Base-by-base conservation (phyloP, 192 early-diverging fungal genomes). In the Coemansia sp. region DNA sequence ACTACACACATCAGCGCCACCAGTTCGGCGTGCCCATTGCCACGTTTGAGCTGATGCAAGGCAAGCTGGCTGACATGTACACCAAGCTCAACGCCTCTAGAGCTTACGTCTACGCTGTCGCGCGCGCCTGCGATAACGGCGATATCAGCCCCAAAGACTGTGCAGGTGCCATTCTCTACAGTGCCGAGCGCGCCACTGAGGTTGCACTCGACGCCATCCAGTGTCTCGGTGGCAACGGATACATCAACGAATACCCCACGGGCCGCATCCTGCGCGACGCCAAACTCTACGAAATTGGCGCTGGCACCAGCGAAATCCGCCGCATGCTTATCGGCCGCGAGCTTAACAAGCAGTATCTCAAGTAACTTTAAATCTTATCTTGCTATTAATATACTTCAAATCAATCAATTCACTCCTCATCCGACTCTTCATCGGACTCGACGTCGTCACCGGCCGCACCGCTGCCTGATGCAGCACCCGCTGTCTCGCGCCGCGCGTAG, bases 51-150 rank as follows among this genome's bases (percentile, higher is more conserved):
- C 78, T 95, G 41, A 77, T 98, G 42, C 93, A 98, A 77, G 91
- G 86, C n/a, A 97, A 95, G 69, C 72, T 97, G 52, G 95, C 95
- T 18, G 95, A 97, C 58, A 97, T 97, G 91, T 94, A 95, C 81
- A 94, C 91, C n/a, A 95, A 95, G 67, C 80, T 94, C 27, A 91
- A 87, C 56, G 93, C 93, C 1, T 93, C 93, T 14, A 82, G 95
- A 11, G 76, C 92, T 22, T 95, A 94, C 59, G 91, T 91, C 12
- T 94, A 97, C 67, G 85, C 93, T 33, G 91, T 93, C 6, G 95
- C 87, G 1, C 80, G 93, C 21, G 93, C 91, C 19, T 92, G 91
- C 55, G 93, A 95, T 62, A 49, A 40, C 17, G 92, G 92, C 10
- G 76, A 90, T 27, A 64, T 85, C 54, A 89, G 87, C 62, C 90